Evolutionary conservation across 2,329 filamentous ascomycete species (phyloP), one percentile per base, ranked within the genome.

Genomic region (Daldinia eschscholtzii): DNA sequence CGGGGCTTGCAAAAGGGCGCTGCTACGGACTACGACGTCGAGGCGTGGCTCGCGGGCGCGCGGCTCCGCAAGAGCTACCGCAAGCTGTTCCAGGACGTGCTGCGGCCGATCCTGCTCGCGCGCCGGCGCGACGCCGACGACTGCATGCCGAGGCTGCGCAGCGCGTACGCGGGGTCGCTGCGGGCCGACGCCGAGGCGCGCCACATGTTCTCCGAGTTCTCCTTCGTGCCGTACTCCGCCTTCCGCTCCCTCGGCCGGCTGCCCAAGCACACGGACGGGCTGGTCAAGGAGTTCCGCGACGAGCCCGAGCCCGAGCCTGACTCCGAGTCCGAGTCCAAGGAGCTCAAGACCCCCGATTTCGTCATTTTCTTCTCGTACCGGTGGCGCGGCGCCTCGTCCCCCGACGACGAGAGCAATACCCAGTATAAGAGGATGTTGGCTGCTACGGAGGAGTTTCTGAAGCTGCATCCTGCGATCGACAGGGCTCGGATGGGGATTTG

Each of bases 341-440:
- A 33, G 6, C n/a, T 6, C 1, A 50, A 64, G 6, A 61, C 52
- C 1, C 44, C 68, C 15, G 46, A 61, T 2, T 79, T 76, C 42
- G 65, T 80, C 55, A 71, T 81, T 23, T 81, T 81, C 72, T 73
- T 80, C 55, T 80, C 79, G 0, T 81, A 80, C 57, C 65, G 77
- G 28, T 80, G 79, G 79, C 75, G 77, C 15, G 76, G 73, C 7
- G 72, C 67, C 26, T 44, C 46, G 3, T 42, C 59, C 18, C 77
- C 78, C 1, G 80, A 81, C 50, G 76, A 80, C 57, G 60, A 64
- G 0, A 20, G 69, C 1, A 62, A 76, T 57, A 80, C 78, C 1
- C 77, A 80, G 67, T 80, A 80, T 61, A 61, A 67, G 3, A 73
- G 76, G 1, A 80, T 80, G 75, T 58, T 77, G 9, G 48, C 56